phyloP scores from a whole-genome alignment of 805 yeast genomes.

The Candida qinlingensis region DNA sequence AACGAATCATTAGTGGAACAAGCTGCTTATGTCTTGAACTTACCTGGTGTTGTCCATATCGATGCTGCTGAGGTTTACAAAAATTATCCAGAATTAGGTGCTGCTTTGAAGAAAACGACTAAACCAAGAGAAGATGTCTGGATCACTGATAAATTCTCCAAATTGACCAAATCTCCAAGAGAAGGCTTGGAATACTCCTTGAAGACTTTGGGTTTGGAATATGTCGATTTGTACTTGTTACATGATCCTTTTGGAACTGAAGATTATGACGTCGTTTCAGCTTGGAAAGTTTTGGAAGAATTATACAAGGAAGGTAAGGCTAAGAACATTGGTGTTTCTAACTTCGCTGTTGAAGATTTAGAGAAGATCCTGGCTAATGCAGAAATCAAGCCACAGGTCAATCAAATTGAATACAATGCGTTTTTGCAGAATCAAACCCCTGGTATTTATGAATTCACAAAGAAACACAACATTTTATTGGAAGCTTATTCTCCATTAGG shows the following conservation, averaged over 20 bases:
- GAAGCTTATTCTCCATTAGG: constrained; percentile 69
- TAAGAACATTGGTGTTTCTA: constrained; percentile 58
- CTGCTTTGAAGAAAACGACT: constrained; percentile 37
- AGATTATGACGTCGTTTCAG: constrained; percentile 39
- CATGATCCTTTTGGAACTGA: constrained; percentile 42
- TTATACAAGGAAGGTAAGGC: constrained; percentile 47
- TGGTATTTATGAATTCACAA: constrained; percentile 45
- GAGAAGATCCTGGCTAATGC: constrained; percentile 35
- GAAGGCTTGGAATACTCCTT: constrained; percentile 36
- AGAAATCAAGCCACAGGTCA: constrained; percentile 45
- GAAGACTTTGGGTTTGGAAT: constrained; percentile 35
- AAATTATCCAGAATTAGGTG: constrained; percentile 49
- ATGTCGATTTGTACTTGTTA: constrained; percentile 48
- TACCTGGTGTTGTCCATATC: constrained; percentile 48
- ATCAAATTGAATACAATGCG: constrained; percentile 65
- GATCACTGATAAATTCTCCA: constrained; percentile 49
- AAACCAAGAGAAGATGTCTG: constrained; percentile 45
- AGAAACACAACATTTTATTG: constrained; percentile 43
- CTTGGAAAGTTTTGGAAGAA: constrained; percentile 47
- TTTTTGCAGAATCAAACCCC: constrained; percentile 65
- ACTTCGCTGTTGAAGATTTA: constrained; percentile 44
- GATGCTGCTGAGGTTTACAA: constrained; percentile 56
- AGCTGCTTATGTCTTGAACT: constrained; percentile 27
- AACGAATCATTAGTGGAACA: constrained; percentile 30
- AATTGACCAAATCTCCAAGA: constrained; percentile 32